phyloP scores from a whole-genome alignment of 1,284 basidiomycete genomes.

The Anthracocystis panici-leucophaei region DNA sequence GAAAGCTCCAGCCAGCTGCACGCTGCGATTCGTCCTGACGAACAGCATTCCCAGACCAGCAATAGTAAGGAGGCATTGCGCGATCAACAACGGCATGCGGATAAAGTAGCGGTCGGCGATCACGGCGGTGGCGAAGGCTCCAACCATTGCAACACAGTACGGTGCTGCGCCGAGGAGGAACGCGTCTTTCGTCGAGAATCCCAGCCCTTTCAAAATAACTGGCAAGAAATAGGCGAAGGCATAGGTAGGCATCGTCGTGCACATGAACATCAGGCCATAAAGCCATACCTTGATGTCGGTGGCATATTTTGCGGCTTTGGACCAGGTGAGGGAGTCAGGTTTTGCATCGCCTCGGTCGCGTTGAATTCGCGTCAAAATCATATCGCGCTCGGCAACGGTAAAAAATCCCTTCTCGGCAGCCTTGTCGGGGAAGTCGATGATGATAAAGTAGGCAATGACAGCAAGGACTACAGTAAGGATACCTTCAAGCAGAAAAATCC shows the following conservation, averaged over 20 bases:
- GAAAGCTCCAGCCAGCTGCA: conserved; percentile 69
- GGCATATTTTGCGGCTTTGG: conserved; percentile 68
- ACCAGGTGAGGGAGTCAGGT: conserved; percentile 69
- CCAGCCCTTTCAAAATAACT: conserved; percentile 70
- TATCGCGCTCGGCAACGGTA: conserved; percentile 68
- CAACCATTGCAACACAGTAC: conserved; percentile 66
- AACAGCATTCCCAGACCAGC: conserved; percentile 70
- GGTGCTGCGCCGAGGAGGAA: conserved; percentile 70
- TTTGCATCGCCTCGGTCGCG: conserved; percentile 71
- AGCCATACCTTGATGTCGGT: conserved; percentile 71
- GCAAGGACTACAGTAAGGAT: conserved; percentile 50
- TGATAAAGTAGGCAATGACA: conserved; percentile 49
- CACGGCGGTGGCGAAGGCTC: conserved; percentile 67
- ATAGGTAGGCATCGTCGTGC: conserved; percentile 55
- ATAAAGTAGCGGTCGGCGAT: conserved; percentile 69
- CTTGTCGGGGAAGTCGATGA: conserved; percentile 72
- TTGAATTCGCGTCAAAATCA: conserved; percentile 71
- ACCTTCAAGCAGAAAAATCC: conserved; percentile 56
- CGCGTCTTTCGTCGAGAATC: no score
- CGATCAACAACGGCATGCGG: conserved; percentile 69
- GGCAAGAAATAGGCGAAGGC: conserved; percentile 70
- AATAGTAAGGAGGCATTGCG: conserved; percentile 68
- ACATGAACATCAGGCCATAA: conserved; percentile 70
- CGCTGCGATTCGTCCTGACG: conserved; percentile 45
- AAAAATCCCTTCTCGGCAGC: conserved; percentile 70